Percentiles rank a stretch among this genome's conserved stretches.
Evolutionary conservation across 2,329 filamentous ascomycete species (phyloP).

Genomic region (Penicillium sp.): DNA sequence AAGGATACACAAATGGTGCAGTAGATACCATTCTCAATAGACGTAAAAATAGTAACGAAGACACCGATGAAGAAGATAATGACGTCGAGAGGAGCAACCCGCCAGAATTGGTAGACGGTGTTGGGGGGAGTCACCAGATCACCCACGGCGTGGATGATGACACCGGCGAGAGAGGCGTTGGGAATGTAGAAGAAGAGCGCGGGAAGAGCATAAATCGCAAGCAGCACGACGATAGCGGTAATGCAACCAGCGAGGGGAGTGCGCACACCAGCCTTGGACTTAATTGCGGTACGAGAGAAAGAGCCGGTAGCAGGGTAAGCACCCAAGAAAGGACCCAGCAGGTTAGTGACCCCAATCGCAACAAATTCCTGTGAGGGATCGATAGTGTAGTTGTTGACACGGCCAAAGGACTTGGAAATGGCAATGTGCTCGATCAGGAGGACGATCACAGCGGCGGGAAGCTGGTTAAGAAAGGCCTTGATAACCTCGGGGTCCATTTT

Average conservation of each 20-base stretch:
- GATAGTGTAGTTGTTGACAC: constrained; percentile 94
- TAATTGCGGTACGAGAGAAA: constrained; percentile 94
- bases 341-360: constrained; percentile 86
- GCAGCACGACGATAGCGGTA: constrained; percentile 79
- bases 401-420: constrained; percentile 94
- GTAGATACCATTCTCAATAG: constrained; percentile 93
- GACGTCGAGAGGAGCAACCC: constrained; percentile 85
- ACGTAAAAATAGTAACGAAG: constrained; percentile 81
- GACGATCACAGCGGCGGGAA: constrained; percentile 90
- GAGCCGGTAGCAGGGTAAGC: constrained; percentile 92
- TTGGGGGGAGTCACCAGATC: constrained; percentile 91
- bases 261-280: constrained; percentile 92
- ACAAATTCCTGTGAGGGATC: constrained; percentile 95
- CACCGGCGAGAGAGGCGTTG: constrained; percentile 74
- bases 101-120: constrained; percentile 93
- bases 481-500: constrained; percentile 68
- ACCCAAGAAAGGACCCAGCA: constrained; percentile 88
- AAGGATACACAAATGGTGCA: constrained; percentile 77
- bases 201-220: constrained; percentile 87
- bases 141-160: constrained; percentile 94
- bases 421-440: constrained; percentile 95
- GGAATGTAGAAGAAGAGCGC: constrained; percentile 95
- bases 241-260: constrained; percentile 90
- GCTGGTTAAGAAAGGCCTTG: constrained; percentile 67
- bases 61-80: constrained; percentile 93